Evolutionary conservation across 768 basidiomycete genomes (phyloP).

Genomic region (Mycena capillaripes): DNA sequence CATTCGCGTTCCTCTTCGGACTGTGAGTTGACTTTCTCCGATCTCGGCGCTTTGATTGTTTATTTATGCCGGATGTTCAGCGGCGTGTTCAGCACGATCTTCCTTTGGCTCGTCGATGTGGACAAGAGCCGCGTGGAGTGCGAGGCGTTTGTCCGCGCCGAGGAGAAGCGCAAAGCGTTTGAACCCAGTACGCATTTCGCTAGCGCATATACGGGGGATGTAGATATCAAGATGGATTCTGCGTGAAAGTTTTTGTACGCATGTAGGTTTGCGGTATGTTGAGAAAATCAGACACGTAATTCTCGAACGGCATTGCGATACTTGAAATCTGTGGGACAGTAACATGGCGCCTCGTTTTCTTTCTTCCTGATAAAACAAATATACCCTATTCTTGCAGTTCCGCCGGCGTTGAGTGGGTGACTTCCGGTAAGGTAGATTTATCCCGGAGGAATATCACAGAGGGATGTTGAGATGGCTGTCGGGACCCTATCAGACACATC

Average conservation of each 20-base stretch:
- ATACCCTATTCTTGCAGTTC: no score
- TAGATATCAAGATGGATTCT: constrained; percentile 30
- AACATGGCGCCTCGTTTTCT: no score
- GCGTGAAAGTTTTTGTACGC: constrained; percentile 9
- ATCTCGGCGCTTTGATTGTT: not conserved
- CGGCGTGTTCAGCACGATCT: constrained; percentile 66
- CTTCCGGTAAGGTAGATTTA: no score
- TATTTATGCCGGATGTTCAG: constrained; percentile 44
- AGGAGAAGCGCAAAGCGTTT: constrained; percentile 56
- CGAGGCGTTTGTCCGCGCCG: constrained; percentile 71
- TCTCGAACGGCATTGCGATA: no score
- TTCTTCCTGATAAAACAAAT: no score
- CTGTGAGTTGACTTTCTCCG: constrained; percentile 58
- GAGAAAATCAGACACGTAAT: no score
- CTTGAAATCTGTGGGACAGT: no score
- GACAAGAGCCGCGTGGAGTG: constrained; percentile 76
- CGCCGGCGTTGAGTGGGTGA: no score
- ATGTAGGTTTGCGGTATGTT: no score
- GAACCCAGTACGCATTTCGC: constrained; percentile 36
- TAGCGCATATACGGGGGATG: constrained; percentile 40
- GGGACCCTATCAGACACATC: no score
- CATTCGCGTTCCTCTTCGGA: constrained; percentile 80
- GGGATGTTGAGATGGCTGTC: no score
- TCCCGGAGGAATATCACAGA: no score
- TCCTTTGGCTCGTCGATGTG: constrained; percentile 75